A percentile compares a stretch with the other conserved stretches of the same genome.
Evolutionary conservation across 1,284 basidiomycete species (phyloP).

Genomic region (Sanguinoderma infundibulare): DNA sequence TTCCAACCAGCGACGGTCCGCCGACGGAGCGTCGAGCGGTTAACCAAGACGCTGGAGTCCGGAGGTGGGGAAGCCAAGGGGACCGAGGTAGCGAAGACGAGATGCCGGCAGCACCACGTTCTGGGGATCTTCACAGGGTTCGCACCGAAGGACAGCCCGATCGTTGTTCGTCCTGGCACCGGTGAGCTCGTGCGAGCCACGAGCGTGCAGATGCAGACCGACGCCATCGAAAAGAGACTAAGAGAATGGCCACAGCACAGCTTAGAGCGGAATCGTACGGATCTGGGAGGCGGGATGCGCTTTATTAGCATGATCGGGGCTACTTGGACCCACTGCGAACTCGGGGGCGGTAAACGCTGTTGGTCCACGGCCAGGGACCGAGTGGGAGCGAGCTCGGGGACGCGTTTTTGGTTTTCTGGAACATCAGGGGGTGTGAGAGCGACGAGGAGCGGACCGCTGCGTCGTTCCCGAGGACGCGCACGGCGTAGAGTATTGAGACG

Average conservation of each 20-base stretch:
- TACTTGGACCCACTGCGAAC: conserved; percentile 14
- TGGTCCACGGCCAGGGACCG: conserved; percentile 13
- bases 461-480: background rate
- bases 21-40: background rate
- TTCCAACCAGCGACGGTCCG: background rate
- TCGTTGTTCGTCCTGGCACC: too few relatives aligned
- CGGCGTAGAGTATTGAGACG: background rate
- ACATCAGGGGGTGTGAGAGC: background rate
- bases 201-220: too few relatives aligned
- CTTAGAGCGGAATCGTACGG: conserved; percentile 9
- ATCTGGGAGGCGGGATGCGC: background rate
- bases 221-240: too few relatives aligned
- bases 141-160: too few relatives aligned
- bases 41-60: too few relatives aligned
- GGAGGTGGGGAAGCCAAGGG: too few relatives aligned
- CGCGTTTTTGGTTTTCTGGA: background rate
- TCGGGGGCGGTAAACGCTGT: conserved; percentile 9
- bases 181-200: too few relatives aligned
- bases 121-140: too few relatives aligned
- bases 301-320: conserved; percentile 1
- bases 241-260: too few relatives aligned
- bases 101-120: background rate
- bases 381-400: background rate
- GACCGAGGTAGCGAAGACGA: too few relatives aligned
- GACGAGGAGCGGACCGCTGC: background rate